Base-by-base conservation (phyloP, 306 rosid genomes). In the Medicago truncatula region DNA sequence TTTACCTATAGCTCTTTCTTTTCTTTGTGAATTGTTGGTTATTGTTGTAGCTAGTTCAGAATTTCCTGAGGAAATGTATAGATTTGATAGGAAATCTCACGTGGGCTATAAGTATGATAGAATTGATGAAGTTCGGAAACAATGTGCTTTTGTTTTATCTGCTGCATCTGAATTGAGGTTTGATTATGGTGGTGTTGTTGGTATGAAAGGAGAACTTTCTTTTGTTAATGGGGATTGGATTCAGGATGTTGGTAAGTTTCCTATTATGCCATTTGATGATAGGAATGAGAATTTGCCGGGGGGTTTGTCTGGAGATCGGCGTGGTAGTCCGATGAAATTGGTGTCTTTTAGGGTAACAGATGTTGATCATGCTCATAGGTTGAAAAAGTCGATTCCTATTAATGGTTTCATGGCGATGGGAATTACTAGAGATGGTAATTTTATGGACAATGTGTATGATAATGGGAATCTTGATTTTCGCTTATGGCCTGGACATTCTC, bases 191-290 rank as follows among this genome's bases (percentile, higher is more conserved):
- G 85, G 70, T 40, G 62, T 82, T 53, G 67, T 46, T 67, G 87
- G 82, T 49, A 79, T 94, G 74, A 85, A 87, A 73, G 64, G 80
- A 53, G 92, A 90, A 63, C 86, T 94, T 62, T 75, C 77, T 63
- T 90, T 94, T 80, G 82, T 85, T 8, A 83, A 87, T 78, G 98
- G 97, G 58, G 98, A 94, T 82, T 94, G 98, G 97, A 74, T 58
- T 54, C 95, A 94, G 76, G 89, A 82, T 44, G 83, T 16, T 25
- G 89, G 88, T 23, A 86, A 88, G 59, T 82, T 79, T 68, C 97
- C 98, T 20, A 60, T 94, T 6, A 76, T 92, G 87, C 98, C 98
- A 1, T 94, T 88, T 80, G 85, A 87, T 75, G 87, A 70, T 53
- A 14, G 39, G 41, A 60, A 65, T 16, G 20, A 25, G 44, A 59